Conservation (phyloP, 2,329 filamentous ascomycete species). For the Pyricularia grisea region DNA sequence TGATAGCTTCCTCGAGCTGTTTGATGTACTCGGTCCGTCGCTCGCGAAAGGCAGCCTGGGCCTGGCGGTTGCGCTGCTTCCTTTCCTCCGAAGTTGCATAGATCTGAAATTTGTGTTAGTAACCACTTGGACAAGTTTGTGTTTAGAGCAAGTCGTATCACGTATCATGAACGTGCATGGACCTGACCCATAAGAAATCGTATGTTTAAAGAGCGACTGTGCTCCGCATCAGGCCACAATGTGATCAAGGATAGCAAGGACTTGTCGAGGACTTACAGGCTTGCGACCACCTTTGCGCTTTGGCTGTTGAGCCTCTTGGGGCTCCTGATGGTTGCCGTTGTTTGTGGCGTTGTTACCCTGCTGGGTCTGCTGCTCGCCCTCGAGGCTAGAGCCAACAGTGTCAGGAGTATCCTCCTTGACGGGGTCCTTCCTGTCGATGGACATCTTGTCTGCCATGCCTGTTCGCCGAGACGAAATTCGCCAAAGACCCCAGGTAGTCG, state of each 20-base stretch:
- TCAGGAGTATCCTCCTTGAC: constrained; percentile 48
- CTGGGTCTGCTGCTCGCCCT: constrained; percentile 34
- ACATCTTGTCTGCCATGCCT: constrained; percentile 60
- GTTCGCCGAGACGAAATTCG: constrained; percentile 19
- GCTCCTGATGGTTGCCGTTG: constrained; percentile 18
- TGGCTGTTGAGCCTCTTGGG: constrained; percentile 54
- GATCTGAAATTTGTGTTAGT: constrained; percentile 48
- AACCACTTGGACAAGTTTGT: neutral
- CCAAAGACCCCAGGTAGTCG: constrained; percentile 4
- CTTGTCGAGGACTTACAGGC: constrained; percentile 54
- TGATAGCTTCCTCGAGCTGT: constrained; percentile 94
- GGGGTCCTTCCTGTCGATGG: constrained; percentile 51
- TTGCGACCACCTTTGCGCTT: constrained; percentile 98
- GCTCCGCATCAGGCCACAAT: neutral
- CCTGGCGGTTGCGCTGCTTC: constrained; percentile 94
- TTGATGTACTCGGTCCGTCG: constrained; percentile 98
- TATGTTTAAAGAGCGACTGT: neutral
- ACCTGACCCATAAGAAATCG: neutral
- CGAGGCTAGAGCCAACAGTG: constrained; percentile 50
- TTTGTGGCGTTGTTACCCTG: constrained; percentile 10
- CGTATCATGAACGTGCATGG: neutral
- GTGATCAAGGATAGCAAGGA: neutral
- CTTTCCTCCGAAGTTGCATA: constrained; percentile 98
- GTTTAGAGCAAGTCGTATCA: neutral
- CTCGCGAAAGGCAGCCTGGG: constrained; percentile 94